These are phyloP conservation scores for Dendrobium huoshanense DNA, from an alignment of 106 monocot genomes.

Conservation along the genomic window DNA sequence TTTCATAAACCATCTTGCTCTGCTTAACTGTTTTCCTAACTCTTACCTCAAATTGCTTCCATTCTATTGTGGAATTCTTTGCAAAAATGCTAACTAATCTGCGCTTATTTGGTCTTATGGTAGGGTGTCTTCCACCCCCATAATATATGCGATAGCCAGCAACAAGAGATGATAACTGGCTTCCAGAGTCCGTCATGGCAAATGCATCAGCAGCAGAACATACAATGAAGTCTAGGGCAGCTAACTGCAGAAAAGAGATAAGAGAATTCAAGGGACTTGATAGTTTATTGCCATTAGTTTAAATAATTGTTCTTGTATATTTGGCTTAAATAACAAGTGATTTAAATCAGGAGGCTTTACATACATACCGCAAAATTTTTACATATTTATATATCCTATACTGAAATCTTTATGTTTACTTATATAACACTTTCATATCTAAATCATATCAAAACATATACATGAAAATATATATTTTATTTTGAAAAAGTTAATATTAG, in stretches of 20 bases:
- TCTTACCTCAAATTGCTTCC: slow-evolving; percentile 79
- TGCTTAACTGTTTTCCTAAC: slow-evolving; percentile 70
- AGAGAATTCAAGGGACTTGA: not conserved
- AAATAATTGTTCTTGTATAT: too few species aligned
- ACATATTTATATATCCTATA: too few species aligned
- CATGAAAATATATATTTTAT: too few species aligned
- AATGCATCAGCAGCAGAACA: slow-evolving; percentile 88
- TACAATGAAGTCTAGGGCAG: slow-evolving; percentile 91
- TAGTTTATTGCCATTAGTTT: too few species aligned
- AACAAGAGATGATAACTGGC: slow-evolving; percentile 91
- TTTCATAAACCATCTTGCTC: slow-evolving; percentile 68
- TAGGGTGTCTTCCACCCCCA: slow-evolving; percentile 61
- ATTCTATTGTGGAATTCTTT: slow-evolving; percentile 76
- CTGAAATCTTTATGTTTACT: too few species aligned
- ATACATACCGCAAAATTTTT: too few species aligned
- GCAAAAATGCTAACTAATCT: slow-evolving; percentile 66
- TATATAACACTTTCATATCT: too few species aligned
- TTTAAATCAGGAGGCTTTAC: too few species aligned
- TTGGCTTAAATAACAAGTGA: too few species aligned
- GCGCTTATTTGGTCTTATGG: slow-evolving; percentile 90
- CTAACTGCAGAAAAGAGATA: slow-evolving; percentile 46
- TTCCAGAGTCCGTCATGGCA: slow-evolving; percentile 96
- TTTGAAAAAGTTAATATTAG: too few species aligned
- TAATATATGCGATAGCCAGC: slow-evolving; percentile 92
- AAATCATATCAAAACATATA: too few species aligned